Percentiles rank a stretch among this genome's conserved stretches.
Evolutionary conservation across 805 yeast species (phyloP).

Genomic region (Ogataea kodamae): DNA sequence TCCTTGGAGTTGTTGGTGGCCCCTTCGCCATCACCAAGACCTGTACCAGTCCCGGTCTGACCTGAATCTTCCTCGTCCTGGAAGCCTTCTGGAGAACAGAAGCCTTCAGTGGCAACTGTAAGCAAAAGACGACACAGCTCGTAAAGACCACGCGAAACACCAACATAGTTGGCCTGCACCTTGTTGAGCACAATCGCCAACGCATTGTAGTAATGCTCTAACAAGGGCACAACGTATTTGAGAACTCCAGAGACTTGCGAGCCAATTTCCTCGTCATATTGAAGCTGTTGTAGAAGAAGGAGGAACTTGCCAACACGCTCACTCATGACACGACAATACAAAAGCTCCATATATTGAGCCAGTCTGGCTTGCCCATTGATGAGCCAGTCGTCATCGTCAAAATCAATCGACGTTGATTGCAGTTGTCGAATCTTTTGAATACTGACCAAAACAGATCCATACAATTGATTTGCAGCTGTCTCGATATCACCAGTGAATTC

Average conservation of each 20-base stretch:
- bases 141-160: conserved; percentile 59
- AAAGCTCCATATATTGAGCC: conserved; percentile 37
- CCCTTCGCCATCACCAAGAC: conserved; percentile 83
- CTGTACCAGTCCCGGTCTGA: conserved; percentile 81
- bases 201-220: conserved; percentile 57
- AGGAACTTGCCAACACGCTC: conserved; percentile 29
- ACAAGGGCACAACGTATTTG: conserved; percentile 58
- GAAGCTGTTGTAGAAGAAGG: conserved; percentile 26
- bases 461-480: conserved; percentile 43
- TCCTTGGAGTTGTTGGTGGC: conserved; percentile 78
- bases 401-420: conserved; percentile 32
- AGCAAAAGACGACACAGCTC: conserved; percentile 53
- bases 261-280: conserved; percentile 37
- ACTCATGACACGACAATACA: conserved; percentile 23
- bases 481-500: conserved; percentile 39
- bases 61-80: conserved; percentile 56
- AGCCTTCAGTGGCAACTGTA: conserved; percentile 72
- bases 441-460: conserved; percentile 59
- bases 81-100: conserved; percentile 87
- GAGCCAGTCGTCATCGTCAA: conserved; percentile 71
- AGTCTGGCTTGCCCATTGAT: conserved; percentile 44
- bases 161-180: conserved; percentile 45
- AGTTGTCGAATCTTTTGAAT: conserved; percentile 56
- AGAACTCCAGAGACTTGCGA: conserved; percentile 43
- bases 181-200: conserved; percentile 41